A percentile compares a stretch with the other conserved stretches of the same genome.
These are phyloP conservation scores for Aquilaria malaccensis DNA, from an alignment of 345 rosid genomes.

Conservation along the genomic window DNA sequence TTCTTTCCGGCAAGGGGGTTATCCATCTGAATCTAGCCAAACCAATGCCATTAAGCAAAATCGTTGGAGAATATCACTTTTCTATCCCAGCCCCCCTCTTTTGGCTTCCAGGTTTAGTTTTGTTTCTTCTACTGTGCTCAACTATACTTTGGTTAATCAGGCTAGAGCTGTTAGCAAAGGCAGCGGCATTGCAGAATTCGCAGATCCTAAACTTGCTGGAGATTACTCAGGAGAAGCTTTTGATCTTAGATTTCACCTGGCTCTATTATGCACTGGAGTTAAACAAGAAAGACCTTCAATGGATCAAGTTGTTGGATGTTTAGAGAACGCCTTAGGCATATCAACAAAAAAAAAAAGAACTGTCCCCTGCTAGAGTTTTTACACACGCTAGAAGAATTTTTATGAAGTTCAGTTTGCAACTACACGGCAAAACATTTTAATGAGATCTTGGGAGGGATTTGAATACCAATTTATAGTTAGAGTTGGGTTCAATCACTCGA, in stretches of 20 bases:
- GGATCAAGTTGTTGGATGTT: conserved; percentile 29
- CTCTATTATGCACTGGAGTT: conserved; percentile 36
- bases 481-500: too few species aligned
- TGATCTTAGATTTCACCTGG: conserved; percentile 27
- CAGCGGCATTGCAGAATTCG: conserved; percentile 26
- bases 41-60: conserved; percentile 39
- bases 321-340: conserved; percentile 37
- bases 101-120: neutral
- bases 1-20: conserved; percentile 42
- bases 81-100: neutral
- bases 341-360: conserved; percentile 20
- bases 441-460: too few species aligned
- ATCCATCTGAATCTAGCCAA: conserved; percentile 29
- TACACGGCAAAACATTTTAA: too few species aligned
- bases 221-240: conserved; percentile 43
- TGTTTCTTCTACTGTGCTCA: neutral
- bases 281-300: conserved; percentile 36
- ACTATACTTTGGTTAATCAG: conserved; percentile 18
- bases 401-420: neutral
- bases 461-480: too few species aligned
- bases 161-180: conserved; percentile 34
- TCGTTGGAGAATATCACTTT: conserved; percentile 20
- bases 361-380: conserved; percentile 10
- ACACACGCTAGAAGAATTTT: conserved; percentile 5
- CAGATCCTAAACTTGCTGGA: conserved; percentile 39